A percentile compares a stretch with the other conserved stretches of the same genome.
Evolutionary conservation across 2,329 filamentous ascomycete genomes (phyloP).

Genomic region (Paracoccidioides lutzii): DNA sequence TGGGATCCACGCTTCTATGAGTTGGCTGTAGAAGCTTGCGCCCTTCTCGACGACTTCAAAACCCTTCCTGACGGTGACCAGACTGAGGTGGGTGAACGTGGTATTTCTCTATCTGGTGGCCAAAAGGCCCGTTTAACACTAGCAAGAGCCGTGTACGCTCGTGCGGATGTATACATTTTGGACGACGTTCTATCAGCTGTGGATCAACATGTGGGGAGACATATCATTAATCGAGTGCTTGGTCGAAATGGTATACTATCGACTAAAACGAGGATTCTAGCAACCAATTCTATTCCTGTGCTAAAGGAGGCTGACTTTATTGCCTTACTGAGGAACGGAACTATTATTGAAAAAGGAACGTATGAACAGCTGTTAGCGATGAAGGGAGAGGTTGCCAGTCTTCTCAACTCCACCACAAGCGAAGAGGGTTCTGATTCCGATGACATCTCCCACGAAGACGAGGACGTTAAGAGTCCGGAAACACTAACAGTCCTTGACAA

Average conservation of each 20-base stretch:
- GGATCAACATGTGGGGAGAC: slow-evolving; percentile 92
- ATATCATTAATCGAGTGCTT: slow-evolving; percentile 88
- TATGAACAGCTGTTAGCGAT: slow-evolving; percentile 85
- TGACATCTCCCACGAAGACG: slow-evolving; percentile 37
- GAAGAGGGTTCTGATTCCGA: slow-evolving; percentile 38
- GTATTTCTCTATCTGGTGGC: slow-evolving; percentile 88
- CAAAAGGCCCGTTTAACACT: slow-evolving; percentile 90
- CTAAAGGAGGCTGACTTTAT: slow-evolving; percentile 83
- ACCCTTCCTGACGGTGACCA: slow-evolving; percentile 91
- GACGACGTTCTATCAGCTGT: slow-evolving; percentile 93
- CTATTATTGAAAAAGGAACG: slow-evolving; percentile 74
- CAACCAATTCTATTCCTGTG: slow-evolving; percentile 90
- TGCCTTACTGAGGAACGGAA: slow-evolving; percentile 67
- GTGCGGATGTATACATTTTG: slow-evolving; percentile 89
- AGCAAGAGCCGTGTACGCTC: slow-evolving; percentile 86
- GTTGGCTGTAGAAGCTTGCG: slow-evolving; percentile 80
- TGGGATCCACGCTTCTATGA: slow-evolving; percentile 94
- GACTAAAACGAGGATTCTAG: slow-evolving; percentile 80
- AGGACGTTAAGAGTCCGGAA: slow-evolving; percentile 58
- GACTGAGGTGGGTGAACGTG: slow-evolving; percentile 90
- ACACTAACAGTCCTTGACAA: slow-evolving; percentile 40
- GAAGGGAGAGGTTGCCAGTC: slow-evolving; percentile 76
- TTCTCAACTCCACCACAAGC: slow-evolving; percentile 62
- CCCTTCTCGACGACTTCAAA: slow-evolving; percentile 77
- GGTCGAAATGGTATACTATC: slow-evolving; percentile 69